Evolutionary conservation across 2,329 filamentous ascomycete genomes (phyloP).

Genomic region (Beauveria sp.): DNA sequence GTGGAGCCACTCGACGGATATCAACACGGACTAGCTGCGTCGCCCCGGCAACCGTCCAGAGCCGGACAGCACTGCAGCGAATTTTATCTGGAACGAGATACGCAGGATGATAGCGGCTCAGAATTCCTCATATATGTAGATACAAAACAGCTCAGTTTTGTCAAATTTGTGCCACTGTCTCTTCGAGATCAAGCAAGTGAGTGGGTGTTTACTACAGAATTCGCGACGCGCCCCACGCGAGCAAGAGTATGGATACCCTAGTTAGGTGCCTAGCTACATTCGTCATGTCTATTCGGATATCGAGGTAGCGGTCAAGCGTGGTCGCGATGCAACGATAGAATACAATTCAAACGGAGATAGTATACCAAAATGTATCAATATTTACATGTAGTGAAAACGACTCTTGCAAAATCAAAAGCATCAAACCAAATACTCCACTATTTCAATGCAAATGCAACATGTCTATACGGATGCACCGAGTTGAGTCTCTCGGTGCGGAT

Average conservation of each 20-base stretch:
- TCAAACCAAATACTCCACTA: background rate
- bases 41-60: constrained; percentile 3
- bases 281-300: no score
- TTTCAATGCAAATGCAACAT: background rate
- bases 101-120: no score
- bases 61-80: background rate
- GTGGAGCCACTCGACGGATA: background rate
- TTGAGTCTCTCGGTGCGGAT: background rate
- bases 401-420: background rate
- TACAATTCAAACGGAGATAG: no score
- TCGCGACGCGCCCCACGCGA: background rate
- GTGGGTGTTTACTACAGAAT: background rate
- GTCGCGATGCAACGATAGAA: no score
- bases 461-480: background rate
- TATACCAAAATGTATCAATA: background rate
- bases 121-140: no score
- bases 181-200: background rate
- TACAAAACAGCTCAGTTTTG: no score
- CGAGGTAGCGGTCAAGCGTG: no score
- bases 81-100: no score
- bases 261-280: no score
- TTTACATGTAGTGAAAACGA: background rate
- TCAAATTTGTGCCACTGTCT: background rate
- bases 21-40: constrained; percentile 9
- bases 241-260: no score